Percentiles rank a stretch among this genome's conserved stretches.
phyloP scores from a whole-genome alignment of 495 filamentous ascomycete genomes.

The Neurospora sp. region DNA sequence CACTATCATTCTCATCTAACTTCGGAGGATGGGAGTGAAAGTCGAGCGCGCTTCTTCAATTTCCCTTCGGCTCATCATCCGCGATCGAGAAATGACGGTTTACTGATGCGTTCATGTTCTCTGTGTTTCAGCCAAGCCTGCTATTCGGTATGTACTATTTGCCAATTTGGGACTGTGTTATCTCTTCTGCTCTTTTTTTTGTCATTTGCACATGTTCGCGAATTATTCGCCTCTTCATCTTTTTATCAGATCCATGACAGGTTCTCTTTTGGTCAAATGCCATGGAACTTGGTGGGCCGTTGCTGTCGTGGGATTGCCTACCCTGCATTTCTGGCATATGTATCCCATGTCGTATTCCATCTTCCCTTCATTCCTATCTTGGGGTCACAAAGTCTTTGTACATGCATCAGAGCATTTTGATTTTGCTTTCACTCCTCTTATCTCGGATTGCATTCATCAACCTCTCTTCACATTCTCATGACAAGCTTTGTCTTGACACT shows the following conservation, averaged over 20 bases:
- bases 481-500: background rate
- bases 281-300: background rate
- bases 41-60: background rate
- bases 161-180: too few species aligned
- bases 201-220: too few species aligned
- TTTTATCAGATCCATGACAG: too few species aligned
- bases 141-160: slow-evolving; percentile 51
- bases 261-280: background rate
- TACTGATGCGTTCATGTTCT: background rate
- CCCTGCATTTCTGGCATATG: background rate
- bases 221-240: too few species aligned
- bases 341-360: background rate
- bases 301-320: background rate
- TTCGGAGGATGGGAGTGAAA: background rate
- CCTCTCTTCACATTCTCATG: background rate
- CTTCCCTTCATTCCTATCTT: background rate
- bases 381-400: background rate
- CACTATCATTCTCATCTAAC: background rate
- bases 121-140: slow-evolving; percentile 39
- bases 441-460: background rate
- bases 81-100: background rate
- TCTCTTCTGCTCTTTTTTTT: too few species aligned
- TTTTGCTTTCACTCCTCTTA: background rate
- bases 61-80: background rate
- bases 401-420: background rate